A percentile compares a stretch with the other conserved stretches of the same genome.
Evolutionary conservation across 352 stramenopile species (phyloP).

Genomic region (Phytopythium montanum): DNA sequence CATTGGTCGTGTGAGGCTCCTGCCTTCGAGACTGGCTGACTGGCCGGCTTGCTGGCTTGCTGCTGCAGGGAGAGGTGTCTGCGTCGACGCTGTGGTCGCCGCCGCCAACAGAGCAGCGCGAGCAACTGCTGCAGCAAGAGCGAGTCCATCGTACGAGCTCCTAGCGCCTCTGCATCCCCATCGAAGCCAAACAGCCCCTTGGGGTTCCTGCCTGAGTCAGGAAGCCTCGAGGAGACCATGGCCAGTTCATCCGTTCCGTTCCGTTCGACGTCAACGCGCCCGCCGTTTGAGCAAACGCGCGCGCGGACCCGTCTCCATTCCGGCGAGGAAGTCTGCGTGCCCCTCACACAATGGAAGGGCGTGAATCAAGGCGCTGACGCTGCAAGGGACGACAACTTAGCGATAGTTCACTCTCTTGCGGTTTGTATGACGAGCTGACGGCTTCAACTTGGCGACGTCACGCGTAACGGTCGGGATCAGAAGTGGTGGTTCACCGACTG

Average conservation of each 20-base stretch:
- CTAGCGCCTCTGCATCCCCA: no score
- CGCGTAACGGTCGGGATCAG: not conserved
- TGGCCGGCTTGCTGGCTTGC: not conserved
- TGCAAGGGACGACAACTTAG: not conserved
- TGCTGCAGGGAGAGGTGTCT: not conserved
- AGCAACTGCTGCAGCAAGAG: not conserved
- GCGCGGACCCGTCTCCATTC: no score
- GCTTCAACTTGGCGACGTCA: conserved; percentile 10
- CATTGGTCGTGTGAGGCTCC: not conserved
- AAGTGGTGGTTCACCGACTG: not conserved
- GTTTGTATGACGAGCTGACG: not conserved
- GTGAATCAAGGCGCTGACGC: not conserved
- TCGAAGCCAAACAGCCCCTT: no score
- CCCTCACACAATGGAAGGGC: not conserved
- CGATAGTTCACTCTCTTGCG: not conserved
- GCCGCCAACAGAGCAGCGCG: not conserved
- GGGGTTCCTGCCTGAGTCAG: no score
- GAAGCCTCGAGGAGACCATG: no score
- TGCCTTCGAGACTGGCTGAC: no score
- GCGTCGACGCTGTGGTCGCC: conserved; percentile 6
- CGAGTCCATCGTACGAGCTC: not conserved
- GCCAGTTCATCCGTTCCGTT: no score
- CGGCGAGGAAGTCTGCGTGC: not conserved
- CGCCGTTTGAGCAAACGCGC: no score
- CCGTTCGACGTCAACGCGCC: no score